Evolutionary conservation across 495 filamentous ascomycete genomes (phyloP), one percentile per base, ranked within the genome.

Genomic region (Penicillium alfredii): DNA sequence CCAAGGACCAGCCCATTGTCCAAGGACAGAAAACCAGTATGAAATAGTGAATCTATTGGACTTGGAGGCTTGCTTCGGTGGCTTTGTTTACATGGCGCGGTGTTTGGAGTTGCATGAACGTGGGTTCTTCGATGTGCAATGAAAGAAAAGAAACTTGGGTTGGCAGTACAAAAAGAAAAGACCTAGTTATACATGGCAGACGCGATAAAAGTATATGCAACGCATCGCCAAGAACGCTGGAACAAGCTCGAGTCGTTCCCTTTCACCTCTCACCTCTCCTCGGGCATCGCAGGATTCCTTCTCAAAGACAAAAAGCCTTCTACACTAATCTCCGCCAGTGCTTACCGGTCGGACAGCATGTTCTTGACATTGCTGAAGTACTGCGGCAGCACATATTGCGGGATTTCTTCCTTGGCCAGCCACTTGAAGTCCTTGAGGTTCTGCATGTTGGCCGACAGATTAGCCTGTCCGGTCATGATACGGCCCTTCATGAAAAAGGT

Each of bases 381-480:
- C 35, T 72, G 66, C 12, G 57, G 50, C 8, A 63, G 52, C 27
- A 93, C 71, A 29, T 65, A 64, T 47, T 79, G 65, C 51, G 78
- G 42, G 27, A 96, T 70, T 74, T 99, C 92, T 38, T 94, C 86
- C 63, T 82, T 88, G 10, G 84, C 78, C 44, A 96, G 63, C 92
- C 92, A 99, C 63, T 84, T 78, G 65, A 88, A 99, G 54, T 96
- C 89, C 26, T 71, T 63, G 15, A 92, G 55, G 12, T 81, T 81
- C 30, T 84, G 71, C 45, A 64, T 66, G 63, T 94, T 97, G 32
- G 61, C 68, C 30, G 64, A 66, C 35, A 97, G 61, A 60, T 95
- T 77, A 4, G 80, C 87, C 66, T 96, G 90, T n/a, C 92, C 92
- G 26, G 87, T 86, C 84, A 97, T 83, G 55, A 99, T 97, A 26